Evolutionary conservation across 2,329 filamentous ascomycete species (phyloP).

Genomic region (Clonostachys rhizophaga): DNA sequence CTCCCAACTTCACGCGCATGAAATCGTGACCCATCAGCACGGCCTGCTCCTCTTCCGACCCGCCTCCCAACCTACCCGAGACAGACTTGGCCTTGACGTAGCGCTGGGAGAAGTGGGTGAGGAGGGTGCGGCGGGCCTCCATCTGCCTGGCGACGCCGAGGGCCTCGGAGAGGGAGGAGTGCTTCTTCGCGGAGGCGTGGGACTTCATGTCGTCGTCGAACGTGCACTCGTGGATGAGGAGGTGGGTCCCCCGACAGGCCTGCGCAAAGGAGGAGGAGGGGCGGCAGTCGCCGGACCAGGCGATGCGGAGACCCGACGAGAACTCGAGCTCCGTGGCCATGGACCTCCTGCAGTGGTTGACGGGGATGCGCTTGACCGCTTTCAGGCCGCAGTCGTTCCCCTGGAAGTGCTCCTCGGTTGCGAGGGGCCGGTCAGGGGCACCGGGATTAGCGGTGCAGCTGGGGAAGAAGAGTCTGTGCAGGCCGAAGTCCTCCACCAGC

Average conservation of each 20-base stretch:
- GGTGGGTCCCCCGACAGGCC: conserved; percentile 70
- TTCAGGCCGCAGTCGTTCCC: conserved; percentile 52
- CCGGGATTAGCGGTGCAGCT: conserved; percentile 11
- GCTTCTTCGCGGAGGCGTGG: conserved; percentile 83
- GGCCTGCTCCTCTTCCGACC: conserved; percentile 17
- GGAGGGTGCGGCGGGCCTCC: conserved; percentile 71
- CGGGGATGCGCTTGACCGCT: conserved; percentile 61
- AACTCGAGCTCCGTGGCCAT: conserved; percentile 76
- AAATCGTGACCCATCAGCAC: conserved; percentile 75
- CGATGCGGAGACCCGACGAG: conserved; percentile 75
- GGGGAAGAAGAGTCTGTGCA: conserved; percentile 40
- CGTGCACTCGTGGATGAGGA: conserved; percentile 93
- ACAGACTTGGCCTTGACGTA: conserved; percentile 64
- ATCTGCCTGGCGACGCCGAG: conserved; percentile 72
- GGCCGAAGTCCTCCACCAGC: conserved; percentile 72
- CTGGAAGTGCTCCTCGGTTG: conserved; percentile 26
- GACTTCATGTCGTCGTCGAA: conserved; percentile 80
- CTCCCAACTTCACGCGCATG: conserved; percentile 68
- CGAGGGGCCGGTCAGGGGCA: conserved; percentile 23
- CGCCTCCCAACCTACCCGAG: conserved; percentile 15
- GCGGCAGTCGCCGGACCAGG: conserved; percentile 92
- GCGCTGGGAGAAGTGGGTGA: conserved; percentile 94
- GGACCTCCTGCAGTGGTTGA: conserved; percentile 76
- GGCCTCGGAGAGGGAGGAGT: conserved; percentile 85
- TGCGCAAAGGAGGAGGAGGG: conserved; percentile 65